Evolutionary conservation across 176 grass and related monocot species (phyloP).

Genomic region (Eragrostis curvula): DNA sequence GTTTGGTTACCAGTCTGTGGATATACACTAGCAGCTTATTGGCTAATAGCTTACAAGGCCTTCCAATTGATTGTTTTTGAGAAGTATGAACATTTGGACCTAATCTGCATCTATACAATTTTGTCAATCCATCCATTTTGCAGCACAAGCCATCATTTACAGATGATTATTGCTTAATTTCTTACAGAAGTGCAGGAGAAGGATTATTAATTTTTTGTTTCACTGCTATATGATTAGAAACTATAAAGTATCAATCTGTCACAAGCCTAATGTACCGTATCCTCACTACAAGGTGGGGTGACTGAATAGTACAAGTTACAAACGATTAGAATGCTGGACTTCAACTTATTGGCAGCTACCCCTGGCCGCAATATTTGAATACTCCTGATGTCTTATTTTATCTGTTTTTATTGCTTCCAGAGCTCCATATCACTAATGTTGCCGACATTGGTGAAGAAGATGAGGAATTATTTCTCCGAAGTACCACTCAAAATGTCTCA

Average conservation of each 20-base stretch:
- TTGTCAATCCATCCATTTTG: neutral
- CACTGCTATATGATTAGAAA: neutral
- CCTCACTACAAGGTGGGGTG: neutral
- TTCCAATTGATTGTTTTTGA: neutral
- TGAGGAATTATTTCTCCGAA: constrained; percentile 80
- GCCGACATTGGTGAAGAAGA: constrained; percentile 91
- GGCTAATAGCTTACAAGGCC: neutral
- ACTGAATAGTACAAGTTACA: neutral
- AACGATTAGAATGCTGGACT: neutral
- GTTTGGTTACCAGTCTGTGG: neutral
- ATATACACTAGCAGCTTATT: neutral
- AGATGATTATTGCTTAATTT: constrained; percentile 12
- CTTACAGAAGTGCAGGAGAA: neutral
- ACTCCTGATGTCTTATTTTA: constrained; percentile 25
- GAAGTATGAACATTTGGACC: neutral
- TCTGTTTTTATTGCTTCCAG: constrained; percentile 61
- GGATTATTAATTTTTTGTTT: neutral
- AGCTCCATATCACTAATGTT: constrained; percentile 54
- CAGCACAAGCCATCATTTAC: neutral
- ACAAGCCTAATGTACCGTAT: neutral
- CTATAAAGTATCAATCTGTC: neutral
- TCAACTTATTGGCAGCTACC: constrained; percentile 25
- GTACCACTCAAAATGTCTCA: constrained; percentile 61
- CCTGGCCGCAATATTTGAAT: constrained; percentile 17
- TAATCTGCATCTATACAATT: constrained; percentile 22